Conservation (phyloP, 495 filamentous ascomycete genomes). For the Penicillium macrosclerotiorum region DNA sequence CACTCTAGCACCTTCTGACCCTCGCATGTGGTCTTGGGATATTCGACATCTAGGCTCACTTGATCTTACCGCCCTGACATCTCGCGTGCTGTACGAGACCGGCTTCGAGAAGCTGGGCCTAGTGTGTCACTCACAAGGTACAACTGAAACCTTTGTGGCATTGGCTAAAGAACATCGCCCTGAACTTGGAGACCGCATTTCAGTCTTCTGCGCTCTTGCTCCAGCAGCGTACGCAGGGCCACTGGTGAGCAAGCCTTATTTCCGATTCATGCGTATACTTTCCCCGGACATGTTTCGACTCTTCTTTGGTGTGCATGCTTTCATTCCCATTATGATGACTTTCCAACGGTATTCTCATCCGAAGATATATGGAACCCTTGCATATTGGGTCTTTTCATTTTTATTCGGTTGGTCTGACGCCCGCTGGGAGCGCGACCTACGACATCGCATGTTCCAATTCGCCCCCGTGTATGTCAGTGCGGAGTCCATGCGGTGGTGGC, state of each 20-base stretch:
- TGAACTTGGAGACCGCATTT: slow-evolving; percentile 78
- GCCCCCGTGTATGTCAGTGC: slow-evolving; percentile 86
- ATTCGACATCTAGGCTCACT: slow-evolving; percentile 91
- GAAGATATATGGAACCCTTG: slow-evolving; percentile 75
- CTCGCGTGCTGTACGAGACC: slow-evolving; percentile 78
- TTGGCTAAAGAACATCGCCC: slow-evolving; percentile 90
- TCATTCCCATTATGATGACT: slow-evolving; percentile 93
- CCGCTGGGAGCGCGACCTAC: slow-evolving; percentile 80
- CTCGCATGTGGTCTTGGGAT: slow-evolving; percentile 97
- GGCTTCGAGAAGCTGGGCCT: slow-evolving; percentile 81
- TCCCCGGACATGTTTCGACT: slow-evolving; percentile 72
- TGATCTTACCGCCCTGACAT: slow-evolving; percentile 85
- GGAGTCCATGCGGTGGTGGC: slow-evolving; percentile 95
- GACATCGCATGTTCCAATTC: slow-evolving; percentile 87
- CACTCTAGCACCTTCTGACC: slow-evolving; percentile 67
- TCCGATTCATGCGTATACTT: slow-evolving; percentile 87
- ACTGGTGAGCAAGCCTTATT: slow-evolving; percentile 80
- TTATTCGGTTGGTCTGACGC: slow-evolving; percentile 86
- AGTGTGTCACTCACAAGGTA: slow-evolving; percentile 88
- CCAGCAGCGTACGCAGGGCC: slow-evolving; percentile 91
- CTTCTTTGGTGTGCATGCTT: slow-evolving; percentile 90
- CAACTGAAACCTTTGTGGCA: slow-evolving; percentile 85
- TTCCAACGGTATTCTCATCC: slow-evolving; percentile 67
- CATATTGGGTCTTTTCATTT: slow-evolving; percentile 87
- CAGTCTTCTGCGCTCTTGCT: slow-evolving; percentile 89